Evolutionary conservation across 768 basidiomycete species (phyloP).

Genomic region (Leucocoprinus leucothites): DNA sequence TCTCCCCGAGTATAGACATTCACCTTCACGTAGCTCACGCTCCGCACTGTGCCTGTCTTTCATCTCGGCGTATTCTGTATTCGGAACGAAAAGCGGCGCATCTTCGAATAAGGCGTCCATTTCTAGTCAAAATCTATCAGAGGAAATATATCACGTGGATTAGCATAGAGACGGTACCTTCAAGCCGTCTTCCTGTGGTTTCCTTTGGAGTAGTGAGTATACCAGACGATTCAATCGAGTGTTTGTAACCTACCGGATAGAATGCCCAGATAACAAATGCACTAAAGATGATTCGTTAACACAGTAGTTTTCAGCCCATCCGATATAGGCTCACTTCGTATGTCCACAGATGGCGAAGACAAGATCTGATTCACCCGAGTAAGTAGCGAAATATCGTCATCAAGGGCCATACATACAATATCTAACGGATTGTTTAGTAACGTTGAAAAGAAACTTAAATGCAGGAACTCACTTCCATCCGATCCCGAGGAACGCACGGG

Average conservation of each 20-base stretch:
- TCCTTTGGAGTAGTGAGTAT: slow-evolving; percentile 22
- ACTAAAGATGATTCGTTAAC: slow-evolving; percentile 9
- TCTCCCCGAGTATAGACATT: slow-evolving; percentile 3
- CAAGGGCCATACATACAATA: background rate
- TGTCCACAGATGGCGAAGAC: slow-evolving; percentile 45
- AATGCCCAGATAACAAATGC: slow-evolving; percentile 43
- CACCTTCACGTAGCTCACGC: slow-evolving; percentile 36
- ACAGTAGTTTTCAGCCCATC: too few species aligned
- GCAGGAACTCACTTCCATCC: slow-evolving; percentile 36
- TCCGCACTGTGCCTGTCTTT: slow-evolving; percentile 34
- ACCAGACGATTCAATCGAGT: background rate
- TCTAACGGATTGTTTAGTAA: background rate
- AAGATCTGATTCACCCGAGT: slow-evolving; percentile 24
- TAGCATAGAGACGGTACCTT: slow-evolving; percentile 24
- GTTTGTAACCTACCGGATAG: slow-evolving; percentile 29
- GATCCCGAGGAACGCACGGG: slow-evolving; percentile 34
- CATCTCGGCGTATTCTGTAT: slow-evolving; percentile 31
- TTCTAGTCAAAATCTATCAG: slow-evolving; percentile 21
- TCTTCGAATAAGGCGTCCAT: slow-evolving; percentile 41
- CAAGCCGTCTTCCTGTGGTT: slow-evolving; percentile 40
- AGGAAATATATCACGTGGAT: background rate
- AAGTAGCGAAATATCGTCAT: too few species aligned
- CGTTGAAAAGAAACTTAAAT: too few species aligned
- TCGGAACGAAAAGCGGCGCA: slow-evolving; percentile 35
- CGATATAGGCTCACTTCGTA: slow-evolving; percentile 30